Base-by-base conservation (phyloP, 139 green algal genomes). In the Eudorina sp. region DNA sequence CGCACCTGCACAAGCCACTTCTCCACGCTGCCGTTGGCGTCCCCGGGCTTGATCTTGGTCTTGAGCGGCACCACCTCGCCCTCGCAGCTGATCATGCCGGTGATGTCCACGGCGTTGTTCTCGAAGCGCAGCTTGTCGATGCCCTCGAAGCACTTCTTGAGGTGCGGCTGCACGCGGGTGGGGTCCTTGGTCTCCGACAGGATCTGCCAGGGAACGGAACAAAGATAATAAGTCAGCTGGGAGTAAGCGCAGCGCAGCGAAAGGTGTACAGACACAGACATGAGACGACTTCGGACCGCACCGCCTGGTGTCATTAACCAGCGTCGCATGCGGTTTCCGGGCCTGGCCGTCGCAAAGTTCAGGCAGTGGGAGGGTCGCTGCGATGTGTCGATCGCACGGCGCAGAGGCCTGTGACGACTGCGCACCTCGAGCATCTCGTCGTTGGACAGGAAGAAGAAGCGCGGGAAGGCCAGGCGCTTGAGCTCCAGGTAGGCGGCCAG, bases 91-190 rank as follows among this genome's bases (percentile, higher is more conserved):
- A 94, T 83, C 95, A 97, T 97, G 74, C 89, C 93, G 6, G 85
- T 85, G 64, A 84, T 90, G 55, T 89, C 68, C 55, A 73, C 53
- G 13, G 38, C 43, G 16, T 7, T 23, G 31, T 76, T 76, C 55
- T 84, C 85, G 21, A 89, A 84, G 36, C 88, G 83, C 46, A 94
- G 92, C 66, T 90, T 93, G 82, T 94, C 92, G 29, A 96, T 94
- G 91, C 93, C 95, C 85, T 97, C 95, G 68, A 97, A 97, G 93
- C 95, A 97, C 90, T 97, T 97, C 81, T 96, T 96, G 19, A 97
- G 84, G 90, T 97, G 94, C 34, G 95, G 95, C 92, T 97, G 90
- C 77, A 97, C 94, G 1, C 93, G 85, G 21, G 92, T 95, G 29
- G 95, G 94, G 81, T 97, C 95, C 91, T 93, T 91, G 31, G 93